Evolutionary conservation across 176 grass and related monocot species (phyloP).

Genomic region (Cymbopogon citratus): DNA sequence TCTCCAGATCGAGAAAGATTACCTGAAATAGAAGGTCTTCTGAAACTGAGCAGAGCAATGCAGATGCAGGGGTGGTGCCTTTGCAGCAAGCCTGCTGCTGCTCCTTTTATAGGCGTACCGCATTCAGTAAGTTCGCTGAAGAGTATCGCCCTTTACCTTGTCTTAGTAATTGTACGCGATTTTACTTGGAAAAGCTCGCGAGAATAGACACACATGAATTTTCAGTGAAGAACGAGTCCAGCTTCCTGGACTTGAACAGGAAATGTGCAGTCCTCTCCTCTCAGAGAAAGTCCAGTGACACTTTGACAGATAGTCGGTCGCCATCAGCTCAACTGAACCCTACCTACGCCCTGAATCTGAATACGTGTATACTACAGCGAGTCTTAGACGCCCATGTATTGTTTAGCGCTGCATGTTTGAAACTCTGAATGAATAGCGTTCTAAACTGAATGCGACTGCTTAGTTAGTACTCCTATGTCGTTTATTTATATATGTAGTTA

Average conservation of each 20-base stretch:
- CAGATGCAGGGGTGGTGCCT: background rate
- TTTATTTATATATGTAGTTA: background rate
- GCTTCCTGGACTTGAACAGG: constrained; percentile 9
- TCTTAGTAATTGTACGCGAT: background rate
- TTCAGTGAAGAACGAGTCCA: constrained; percentile 17
- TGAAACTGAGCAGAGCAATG: background rate
- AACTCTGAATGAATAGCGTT: background rate
- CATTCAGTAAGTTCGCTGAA: background rate
- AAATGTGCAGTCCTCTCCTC: constrained; percentile 4
- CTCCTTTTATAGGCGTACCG: background rate
- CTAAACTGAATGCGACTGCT: background rate
- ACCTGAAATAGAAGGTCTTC: background rate
- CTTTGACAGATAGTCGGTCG: no score
- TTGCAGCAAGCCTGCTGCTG: background rate
- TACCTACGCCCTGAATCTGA: background rate
- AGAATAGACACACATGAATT: background rate
- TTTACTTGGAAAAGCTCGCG: background rate
- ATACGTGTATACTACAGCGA: background rate
- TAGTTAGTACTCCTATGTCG: background rate
- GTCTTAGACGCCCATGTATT: background rate
- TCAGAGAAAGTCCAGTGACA: background rate
- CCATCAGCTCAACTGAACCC: background rate
- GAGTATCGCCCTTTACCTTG: background rate
- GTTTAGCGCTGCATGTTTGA: background rate
- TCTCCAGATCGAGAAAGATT: background rate